These are phyloP conservation scores for Primulina tabacum DNA, from an alignment of 257 asterid genomes.

Conservation along the genomic window DNA sequence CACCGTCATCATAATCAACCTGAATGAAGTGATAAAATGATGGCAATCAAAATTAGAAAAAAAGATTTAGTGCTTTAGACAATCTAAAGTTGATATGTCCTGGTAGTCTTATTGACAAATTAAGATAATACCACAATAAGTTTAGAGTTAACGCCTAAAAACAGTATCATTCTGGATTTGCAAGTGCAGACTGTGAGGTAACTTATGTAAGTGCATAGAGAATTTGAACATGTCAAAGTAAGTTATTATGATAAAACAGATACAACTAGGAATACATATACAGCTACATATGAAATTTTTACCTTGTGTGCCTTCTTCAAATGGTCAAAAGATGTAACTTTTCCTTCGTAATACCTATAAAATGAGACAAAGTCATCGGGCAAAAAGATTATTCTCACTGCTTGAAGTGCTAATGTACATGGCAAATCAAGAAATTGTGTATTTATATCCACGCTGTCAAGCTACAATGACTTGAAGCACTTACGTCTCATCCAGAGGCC, in stretches of 20 bases:
- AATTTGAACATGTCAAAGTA: conserved; percentile 7
- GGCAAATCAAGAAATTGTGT: background rate
- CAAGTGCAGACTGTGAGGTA: background rate
- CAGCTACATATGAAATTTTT: conserved; percentile 13
- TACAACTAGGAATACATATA: background rate
- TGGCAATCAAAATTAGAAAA: too few relatives aligned
- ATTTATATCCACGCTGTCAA: conserved; percentile 1
- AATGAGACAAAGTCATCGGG: conserved; percentile 12
- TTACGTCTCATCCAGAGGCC: conserved; percentile 39
- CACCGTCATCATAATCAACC: conserved; percentile 37
- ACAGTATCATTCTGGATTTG: conserved; percentile 9
- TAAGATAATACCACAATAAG: conserved; percentile 10
- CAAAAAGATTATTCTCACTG: background rate
- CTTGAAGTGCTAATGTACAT: conserved; percentile 3
- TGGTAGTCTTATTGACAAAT: background rate
- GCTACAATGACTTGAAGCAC: conserved; percentile 19
- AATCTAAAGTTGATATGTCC: background rate
- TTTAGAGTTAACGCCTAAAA: background rate
- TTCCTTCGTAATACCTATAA: conserved; percentile 40
- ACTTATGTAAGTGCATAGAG: conserved; percentile 6
- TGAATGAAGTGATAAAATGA: conserved; percentile 20
- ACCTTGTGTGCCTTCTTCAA: conserved; percentile 31
- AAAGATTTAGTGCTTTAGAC: background rate
- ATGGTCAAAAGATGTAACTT: conserved; percentile 21
- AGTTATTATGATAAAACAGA: background rate